These are phyloP conservation scores for Botryosphaeria dothidea DNA, from an alignment of 2,329 filamentous ascomycete species.

Conservation along the genomic window DNA sequence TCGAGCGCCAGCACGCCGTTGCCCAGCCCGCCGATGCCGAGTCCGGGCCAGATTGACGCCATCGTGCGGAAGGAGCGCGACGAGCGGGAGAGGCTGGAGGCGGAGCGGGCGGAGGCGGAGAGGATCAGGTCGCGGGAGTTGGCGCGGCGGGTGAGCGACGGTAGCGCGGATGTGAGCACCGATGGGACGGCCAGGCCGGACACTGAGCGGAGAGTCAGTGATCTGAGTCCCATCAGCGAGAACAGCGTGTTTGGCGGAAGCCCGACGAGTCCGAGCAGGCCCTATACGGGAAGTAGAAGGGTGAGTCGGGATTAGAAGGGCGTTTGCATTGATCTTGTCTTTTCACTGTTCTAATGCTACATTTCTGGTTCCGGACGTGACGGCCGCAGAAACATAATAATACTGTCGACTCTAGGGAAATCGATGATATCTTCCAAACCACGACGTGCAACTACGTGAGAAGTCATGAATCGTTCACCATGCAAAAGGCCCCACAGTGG, in stretches of 20 bases:
- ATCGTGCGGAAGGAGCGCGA: neutral
- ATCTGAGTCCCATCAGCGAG: slow-evolving; percentile 3
- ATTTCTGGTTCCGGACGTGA: no score
- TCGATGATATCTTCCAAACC: no score
- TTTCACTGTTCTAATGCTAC: no score
- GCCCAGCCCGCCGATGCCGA: neutral
- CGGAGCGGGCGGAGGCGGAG: slow-evolving; percentile 1
- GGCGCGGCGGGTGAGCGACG: neutral
- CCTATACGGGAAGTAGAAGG: neutral
- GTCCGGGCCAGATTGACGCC: neutral
- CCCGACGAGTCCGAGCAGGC: neutral
- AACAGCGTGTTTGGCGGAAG: neutral
- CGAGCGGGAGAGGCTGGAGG: neutral
- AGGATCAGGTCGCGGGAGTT: neutral
- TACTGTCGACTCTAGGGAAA: no score
- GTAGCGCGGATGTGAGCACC: neutral
- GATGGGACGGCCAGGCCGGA: neutral
- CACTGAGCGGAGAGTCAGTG: slow-evolving; percentile 1
- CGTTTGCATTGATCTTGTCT: no score
- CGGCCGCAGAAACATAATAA: no score
- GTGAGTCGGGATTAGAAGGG: slow-evolving; percentile 3
- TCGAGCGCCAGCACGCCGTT: neutral
- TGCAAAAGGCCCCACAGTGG: neutral
- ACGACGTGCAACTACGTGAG: no score
- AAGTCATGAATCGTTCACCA: no score